Percentiles rank a stretch among this genome's conserved stretches.
Conservation (phyloP, 176 grass and related monocot species). For the Bolboschoenus planiculmis region DNA sequence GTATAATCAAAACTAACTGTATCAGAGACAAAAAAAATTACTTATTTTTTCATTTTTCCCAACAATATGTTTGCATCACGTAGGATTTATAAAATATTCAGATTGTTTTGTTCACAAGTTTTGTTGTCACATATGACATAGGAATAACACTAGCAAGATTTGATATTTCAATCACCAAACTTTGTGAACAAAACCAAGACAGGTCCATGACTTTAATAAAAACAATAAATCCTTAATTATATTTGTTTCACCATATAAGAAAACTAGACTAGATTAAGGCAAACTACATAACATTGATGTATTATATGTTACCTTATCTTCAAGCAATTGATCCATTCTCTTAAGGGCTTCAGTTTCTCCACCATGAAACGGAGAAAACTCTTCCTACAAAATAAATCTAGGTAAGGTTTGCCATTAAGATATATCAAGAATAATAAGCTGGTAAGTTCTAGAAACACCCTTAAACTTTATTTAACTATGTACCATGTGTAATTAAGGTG, state of each 20-base stretch:
- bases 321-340: conserved; percentile 58
- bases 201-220: not conserved
- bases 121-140: not conserved
- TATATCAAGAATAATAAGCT: not conserved
- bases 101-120: not conserved
- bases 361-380: conserved; percentile 52
- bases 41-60: not conserved
- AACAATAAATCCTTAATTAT: not conserved
- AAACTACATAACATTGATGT: not conserved
- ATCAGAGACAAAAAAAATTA: not conserved
- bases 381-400: conserved; percentile 45
- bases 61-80: not conserved
- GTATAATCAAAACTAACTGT: not conserved
- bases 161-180: not conserved
- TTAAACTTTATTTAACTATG: not conserved
- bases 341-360: conserved; percentile 74
- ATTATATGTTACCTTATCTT: conserved; percentile 42
- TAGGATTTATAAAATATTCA: not conserved
- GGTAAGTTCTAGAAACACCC: not conserved
- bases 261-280: not conserved
- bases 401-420: not conserved
- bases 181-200: too few species aligned
- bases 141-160: not conserved
- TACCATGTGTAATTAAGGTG: not conserved
- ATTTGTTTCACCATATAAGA: not conserved